A percentile compares a stretch with the other conserved stretches of the same genome.
Conservation (phyloP, 805 yeast genomes). For the Blastobotrys parvus region DNA sequence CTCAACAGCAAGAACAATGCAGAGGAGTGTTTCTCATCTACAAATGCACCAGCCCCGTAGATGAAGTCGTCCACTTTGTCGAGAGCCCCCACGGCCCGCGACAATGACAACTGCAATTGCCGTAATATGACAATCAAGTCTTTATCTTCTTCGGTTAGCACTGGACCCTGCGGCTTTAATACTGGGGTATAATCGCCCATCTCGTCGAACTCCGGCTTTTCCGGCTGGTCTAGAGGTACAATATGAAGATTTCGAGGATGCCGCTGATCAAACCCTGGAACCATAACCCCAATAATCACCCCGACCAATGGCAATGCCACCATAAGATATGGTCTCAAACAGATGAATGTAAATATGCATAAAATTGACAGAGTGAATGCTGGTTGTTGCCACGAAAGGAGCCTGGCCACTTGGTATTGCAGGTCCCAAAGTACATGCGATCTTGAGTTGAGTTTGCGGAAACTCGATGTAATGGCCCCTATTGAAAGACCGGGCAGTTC, state of each 20-base stretch:
- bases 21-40: conserved; percentile 56
- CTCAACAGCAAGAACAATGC: conserved; percentile 38
- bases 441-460: conserved; percentile 46
- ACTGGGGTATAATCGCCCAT: conserved; percentile 14
- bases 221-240: conserved; percentile 5
- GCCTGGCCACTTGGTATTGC: conserved; percentile 52
- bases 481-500: conserved; percentile 46
- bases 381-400: conserved; percentile 70
- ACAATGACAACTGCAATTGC: conserved; percentile 51
- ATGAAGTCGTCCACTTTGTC: conserved; percentile 47
- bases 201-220: conserved; percentile 16
- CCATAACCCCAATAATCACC: conserved; percentile 48
- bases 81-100: conserved; percentile 42
- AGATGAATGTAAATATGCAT: conserved; percentile 53
- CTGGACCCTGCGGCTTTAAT: neutral
- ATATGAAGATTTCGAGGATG: conserved; percentile 40
- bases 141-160: conserved; percentile 9
- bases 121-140: conserved; percentile 17
- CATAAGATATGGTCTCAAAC: conserved; percentile 63
- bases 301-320: conserved; percentile 54
- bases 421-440: conserved; percentile 49
- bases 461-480: conserved; percentile 45
- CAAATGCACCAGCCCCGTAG: conserved; percentile 59
- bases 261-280: conserved; percentile 60
- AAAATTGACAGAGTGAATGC: conserved; percentile 55